A percentile compares a stretch with the other conserved stretches of the same genome.
Evolutionary conservation across 164 flowering plant genomes (phyloP).

Genomic region (Nymphaea thermarum): DNA sequence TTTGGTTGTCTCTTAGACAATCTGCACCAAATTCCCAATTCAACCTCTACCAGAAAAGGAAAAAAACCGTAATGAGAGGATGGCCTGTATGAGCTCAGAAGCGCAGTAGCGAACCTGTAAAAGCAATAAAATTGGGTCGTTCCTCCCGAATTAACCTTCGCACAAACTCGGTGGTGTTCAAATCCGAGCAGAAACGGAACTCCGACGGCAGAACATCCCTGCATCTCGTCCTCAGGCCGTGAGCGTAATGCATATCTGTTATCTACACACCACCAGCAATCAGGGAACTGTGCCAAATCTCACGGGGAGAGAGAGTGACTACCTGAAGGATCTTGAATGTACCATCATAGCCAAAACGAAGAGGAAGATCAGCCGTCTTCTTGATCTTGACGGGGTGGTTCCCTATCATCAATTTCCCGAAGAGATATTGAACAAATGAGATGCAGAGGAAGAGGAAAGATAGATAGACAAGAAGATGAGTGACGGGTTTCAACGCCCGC

Average conservation of each 20-base stretch:
- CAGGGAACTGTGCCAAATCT: background rate
- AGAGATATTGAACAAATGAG: conserved; percentile 26
- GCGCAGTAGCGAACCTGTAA: conserved; percentile 39
- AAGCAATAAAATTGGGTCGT: conserved; percentile 75
- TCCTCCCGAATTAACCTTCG: conserved; percentile 51
- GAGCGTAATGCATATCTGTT: conserved; percentile 88
- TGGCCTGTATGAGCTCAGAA: no score
- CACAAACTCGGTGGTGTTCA: conserved; percentile 70
- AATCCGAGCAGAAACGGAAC: conserved; percentile 58
- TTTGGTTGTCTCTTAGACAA: no score
- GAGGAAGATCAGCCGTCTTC: conserved; percentile 48
- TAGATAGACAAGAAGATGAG: conserved; percentile 18
- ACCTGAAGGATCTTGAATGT: conserved; percentile 92
- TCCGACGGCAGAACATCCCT: conserved; percentile 49
- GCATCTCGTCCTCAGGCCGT: conserved; percentile 59
- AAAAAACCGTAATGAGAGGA: no score
- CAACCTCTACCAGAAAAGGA: no score
- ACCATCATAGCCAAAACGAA: conserved; percentile 64
- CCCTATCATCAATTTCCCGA: conserved; percentile 18
- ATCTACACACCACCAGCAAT: conserved; percentile 26
- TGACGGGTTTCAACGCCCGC: background rate
- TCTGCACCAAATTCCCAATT: no score
- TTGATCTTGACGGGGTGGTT: conserved; percentile 26
- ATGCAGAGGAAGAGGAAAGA: conserved; percentile 14
- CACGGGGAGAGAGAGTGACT: background rate